Conservation (phyloP, 495 filamentous ascomycete species). For the Emericellopsis terricola region DNA sequence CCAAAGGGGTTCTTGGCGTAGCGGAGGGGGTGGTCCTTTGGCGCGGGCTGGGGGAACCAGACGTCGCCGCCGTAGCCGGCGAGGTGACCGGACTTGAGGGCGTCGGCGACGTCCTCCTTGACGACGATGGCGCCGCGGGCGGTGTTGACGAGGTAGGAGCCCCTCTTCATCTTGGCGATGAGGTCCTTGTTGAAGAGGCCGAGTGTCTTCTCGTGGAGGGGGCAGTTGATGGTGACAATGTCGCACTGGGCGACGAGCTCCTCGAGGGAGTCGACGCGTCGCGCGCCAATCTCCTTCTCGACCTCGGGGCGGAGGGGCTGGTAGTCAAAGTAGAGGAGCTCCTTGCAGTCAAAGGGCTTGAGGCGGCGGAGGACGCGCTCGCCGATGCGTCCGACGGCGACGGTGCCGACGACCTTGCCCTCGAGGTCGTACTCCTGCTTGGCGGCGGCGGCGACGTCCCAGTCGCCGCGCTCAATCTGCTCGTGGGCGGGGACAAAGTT, state of each 20-base stretch:
- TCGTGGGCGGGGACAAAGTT: slow-evolving; percentile 98
- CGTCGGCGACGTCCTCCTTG: slow-evolving; percentile 96
- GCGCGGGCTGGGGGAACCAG: slow-evolving; percentile 70
- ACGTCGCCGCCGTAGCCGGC: slow-evolving; percentile 95
- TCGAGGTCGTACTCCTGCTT: slow-evolving; percentile 98
- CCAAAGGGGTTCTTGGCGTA: slow-evolving; percentile 88
- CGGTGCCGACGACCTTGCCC: slow-evolving; percentile 93
- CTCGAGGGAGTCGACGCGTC: slow-evolving; percentile 73
- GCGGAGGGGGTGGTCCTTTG: slow-evolving; percentile 85
- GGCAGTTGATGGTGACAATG: slow-evolving; percentile 98
- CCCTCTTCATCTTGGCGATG: slow-evolving; percentile 98
- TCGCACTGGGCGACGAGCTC: slow-evolving; percentile 94
- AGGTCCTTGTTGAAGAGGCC: slow-evolving; percentile 99
- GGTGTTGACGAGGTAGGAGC: slow-evolving; percentile 94
- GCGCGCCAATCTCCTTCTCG: slow-evolving; percentile 92
- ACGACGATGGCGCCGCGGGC: slow-evolving; percentile 97
- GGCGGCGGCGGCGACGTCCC: slow-evolving; percentile 88
- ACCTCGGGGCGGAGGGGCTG: slow-evolving; percentile 73
- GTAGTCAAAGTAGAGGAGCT: slow-evolving; percentile 98
- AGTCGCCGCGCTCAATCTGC: slow-evolving; percentile 71
- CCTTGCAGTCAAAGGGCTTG: slow-evolving; percentile 98
- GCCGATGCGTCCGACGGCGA: slow-evolving; percentile 92
- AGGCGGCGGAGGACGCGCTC: slow-evolving; percentile 93
- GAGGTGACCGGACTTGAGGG: slow-evolving; percentile 83
- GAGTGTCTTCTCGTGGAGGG: slow-evolving; percentile 89